These are phyloP conservation scores for Blastobotrys mokoenaii DNA, from an alignment of 805 yeast genomes.

Conservation along the genomic window DNA sequence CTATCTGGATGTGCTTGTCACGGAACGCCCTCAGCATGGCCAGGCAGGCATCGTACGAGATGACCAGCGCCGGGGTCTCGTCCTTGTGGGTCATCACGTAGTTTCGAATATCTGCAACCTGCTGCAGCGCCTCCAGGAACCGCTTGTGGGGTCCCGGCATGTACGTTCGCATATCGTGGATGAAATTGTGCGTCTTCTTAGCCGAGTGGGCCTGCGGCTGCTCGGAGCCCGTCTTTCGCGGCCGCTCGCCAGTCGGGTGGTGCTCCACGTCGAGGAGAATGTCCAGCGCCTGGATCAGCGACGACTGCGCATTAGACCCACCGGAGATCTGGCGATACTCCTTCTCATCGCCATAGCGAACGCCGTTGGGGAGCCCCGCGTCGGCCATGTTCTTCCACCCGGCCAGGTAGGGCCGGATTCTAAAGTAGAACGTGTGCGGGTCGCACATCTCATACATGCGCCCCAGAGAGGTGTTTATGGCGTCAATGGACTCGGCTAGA, in stretches of 20 bases:
- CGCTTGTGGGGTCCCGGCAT: conserved; percentile 86
- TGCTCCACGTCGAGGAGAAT: conserved; percentile 69
- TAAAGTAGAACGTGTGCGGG: conserved; percentile 82
- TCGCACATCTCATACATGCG: conserved; percentile 91
- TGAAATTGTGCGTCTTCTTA: conserved; percentile 41
- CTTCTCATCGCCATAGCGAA: conserved; percentile 61
- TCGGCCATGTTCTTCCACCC: conserved; percentile 92
- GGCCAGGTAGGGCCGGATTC: conserved; percentile 82
- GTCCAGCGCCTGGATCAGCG: conserved; percentile 81
- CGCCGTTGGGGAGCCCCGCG: conserved; percentile 75
- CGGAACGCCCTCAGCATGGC: conserved; percentile 84
- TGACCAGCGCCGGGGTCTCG: conserved; percentile 45
- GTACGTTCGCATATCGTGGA: conserved; percentile 76
- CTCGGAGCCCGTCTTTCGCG: conserved; percentile 10
- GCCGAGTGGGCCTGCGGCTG: conserved; percentile 10
- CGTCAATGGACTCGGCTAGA: conserved; percentile 69
- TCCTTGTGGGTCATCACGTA: conserved; percentile 42
- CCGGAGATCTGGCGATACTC: conserved; percentile 60
- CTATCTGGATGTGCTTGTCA: conserved; percentile 89
- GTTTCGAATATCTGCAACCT: conserved; percentile 52
- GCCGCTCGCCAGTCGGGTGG: conserved; percentile 61
- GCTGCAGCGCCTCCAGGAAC: conserved; percentile 54
- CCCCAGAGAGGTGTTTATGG: conserved; percentile 62
- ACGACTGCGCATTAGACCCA: conserved; percentile 91
- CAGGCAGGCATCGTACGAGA: conserved; percentile 80